These are phyloP conservation scores for Aulographum hederae DNA, from an alignment of 2,329 filamentous ascomycete species.

Conservation along the genomic window DNA sequence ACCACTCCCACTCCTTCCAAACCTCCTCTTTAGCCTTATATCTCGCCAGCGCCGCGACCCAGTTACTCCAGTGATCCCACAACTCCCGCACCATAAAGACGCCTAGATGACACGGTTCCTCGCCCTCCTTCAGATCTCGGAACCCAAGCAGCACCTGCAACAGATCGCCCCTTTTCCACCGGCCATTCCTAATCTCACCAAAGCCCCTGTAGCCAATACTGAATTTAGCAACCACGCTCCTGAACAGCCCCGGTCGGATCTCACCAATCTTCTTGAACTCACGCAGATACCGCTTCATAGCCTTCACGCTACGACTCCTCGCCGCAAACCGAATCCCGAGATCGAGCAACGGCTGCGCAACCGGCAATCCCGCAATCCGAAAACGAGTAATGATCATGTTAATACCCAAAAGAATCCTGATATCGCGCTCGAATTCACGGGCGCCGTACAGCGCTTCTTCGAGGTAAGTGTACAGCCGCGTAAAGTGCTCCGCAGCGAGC, in stretches of 20 bases:
- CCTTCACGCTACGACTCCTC: constrained; percentile 10
- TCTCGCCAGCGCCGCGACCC: too few relatives aligned
- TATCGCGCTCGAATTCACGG: constrained; percentile 12
- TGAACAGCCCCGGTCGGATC: constrained; percentile 8
- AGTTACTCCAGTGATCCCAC: too few relatives aligned
- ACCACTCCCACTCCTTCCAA: too few relatives aligned
- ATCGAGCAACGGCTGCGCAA: constrained; percentile 8
- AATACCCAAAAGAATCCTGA: constrained; percentile 10
- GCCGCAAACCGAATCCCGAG: constrained; percentile 17
- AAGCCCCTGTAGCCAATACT: constrained; percentile 16
- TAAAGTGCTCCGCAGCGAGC: constrained; percentile 7
- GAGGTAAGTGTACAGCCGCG: constrained; percentile 10
- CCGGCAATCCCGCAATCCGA: constrained; percentile 7
- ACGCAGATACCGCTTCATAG: constrained; percentile 15
- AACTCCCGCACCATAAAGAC: too few relatives aligned
- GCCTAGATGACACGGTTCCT: too few relatives aligned
- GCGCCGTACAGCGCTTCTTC: constrained; percentile 16
- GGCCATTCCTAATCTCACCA: constrained; percentile 19
- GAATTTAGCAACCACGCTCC: constrained; percentile 17
- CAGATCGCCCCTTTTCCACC: constrained; percentile 15
- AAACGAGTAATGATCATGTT: constrained; percentile 12
- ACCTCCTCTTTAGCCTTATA: too few relatives aligned
- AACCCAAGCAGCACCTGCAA: constrained; percentile 17
- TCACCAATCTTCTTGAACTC: constrained; percentile 6
- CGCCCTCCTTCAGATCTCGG: neutral